phyloP scores from a whole-genome alignment of 192 early-diverging fungal genomes.

The Rhizophlyctis rosea region DNA sequence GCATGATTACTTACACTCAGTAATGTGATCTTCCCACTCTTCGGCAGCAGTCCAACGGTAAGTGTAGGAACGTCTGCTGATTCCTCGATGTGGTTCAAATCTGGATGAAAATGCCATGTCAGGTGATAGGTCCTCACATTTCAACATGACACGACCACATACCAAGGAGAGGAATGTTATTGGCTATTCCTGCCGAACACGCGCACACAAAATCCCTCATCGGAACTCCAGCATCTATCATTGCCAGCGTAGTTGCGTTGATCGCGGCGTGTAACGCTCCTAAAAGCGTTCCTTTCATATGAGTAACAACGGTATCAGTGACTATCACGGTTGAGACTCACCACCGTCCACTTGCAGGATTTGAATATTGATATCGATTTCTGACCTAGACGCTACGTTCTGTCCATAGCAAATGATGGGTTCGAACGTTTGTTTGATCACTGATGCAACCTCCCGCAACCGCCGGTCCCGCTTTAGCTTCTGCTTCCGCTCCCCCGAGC shows the following conservation, averaged over 20 bases:
- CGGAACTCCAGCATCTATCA: slow-evolving; percentile 83
- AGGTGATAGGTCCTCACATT: background rate
- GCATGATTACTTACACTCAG: slow-evolving; percentile 52
- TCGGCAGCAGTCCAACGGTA: slow-evolving; percentile 80
- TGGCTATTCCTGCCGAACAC: slow-evolving; percentile 72
- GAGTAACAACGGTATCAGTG: slow-evolving; percentile 56
- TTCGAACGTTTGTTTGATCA: slow-evolving; percentile 90
- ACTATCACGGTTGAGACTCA: slow-evolving; percentile 6
- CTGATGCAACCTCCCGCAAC: slow-evolving; percentile 77
- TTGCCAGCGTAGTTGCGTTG: slow-evolving; percentile 52
- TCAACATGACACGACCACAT: slow-evolving; percentile 5
- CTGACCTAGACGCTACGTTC: slow-evolving; percentile 74
- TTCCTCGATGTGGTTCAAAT: slow-evolving; percentile 89
- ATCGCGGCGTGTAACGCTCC: slow-evolving; percentile 63
- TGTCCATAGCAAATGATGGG: slow-evolving; percentile 75
- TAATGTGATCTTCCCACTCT: slow-evolving; percentile 78
- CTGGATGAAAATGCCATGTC: slow-evolving; percentile 45
- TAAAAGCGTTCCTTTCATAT: slow-evolving; percentile 47
- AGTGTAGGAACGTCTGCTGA: slow-evolving; percentile 80
- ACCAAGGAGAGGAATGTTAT: slow-evolving; percentile 71
- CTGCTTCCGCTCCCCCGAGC: slow-evolving; percentile 80
- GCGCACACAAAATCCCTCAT: slow-evolving; percentile 78
- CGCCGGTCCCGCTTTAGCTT: slow-evolving; percentile 88
- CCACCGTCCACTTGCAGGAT: slow-evolving; percentile 93
- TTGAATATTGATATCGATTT: slow-evolving; percentile 92